A percentile compares a stretch with the other conserved stretches of the same genome.
Evolutionary conservation across 805 yeast species (phyloP).

Genomic region (Yamadazyma scolyti): DNA sequence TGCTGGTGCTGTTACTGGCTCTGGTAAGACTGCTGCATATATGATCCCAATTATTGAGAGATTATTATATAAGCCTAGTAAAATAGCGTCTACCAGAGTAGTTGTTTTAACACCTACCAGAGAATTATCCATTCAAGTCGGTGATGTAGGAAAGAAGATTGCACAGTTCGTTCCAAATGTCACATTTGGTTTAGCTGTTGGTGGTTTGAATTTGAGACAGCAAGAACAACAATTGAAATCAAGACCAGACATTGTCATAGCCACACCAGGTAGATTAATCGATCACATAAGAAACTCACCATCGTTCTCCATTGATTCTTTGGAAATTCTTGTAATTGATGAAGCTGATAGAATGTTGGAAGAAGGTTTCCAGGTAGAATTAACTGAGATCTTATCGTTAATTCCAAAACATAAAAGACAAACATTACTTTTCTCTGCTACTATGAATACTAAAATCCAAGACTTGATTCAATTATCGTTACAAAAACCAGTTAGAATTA

Average conservation of each 20-base stretch:
- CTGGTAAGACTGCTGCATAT: constrained; percentile 99
- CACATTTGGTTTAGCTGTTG: constrained; percentile 93
- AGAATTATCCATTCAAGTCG: constrained; percentile 94
- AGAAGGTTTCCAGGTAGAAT: constrained; percentile 96
- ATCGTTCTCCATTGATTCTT: constrained; percentile 82
- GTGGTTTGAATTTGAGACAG: constrained; percentile 92
- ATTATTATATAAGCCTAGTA: constrained; percentile 81
- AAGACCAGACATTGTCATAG: constrained; percentile 94
- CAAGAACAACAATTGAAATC: constrained; percentile 92
- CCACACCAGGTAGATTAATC: constrained; percentile 98
- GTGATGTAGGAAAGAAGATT: constrained; percentile 86
- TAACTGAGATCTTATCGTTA: constrained; percentile 82
- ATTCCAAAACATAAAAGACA: constrained; percentile 86
- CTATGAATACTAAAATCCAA: constrained; percentile 93
- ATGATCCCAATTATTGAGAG: constrained; percentile 95
- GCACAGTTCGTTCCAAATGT: constrained; percentile 72
- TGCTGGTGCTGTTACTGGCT: constrained; percentile 99
- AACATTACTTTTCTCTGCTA: constrained; percentile 92
- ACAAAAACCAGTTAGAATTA: constrained; percentile 85
- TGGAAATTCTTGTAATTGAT: constrained; percentile 90
- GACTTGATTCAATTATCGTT: constrained; percentile 83
- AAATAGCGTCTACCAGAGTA: constrained; percentile 84
- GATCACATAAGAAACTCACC: constrained; percentile 96
- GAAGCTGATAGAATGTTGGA: constrained; percentile 99
- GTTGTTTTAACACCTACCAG: constrained; percentile 93